Evolutionary conservation across 2,329 filamentous ascomycete species (phyloP), one percentile per base, ranked within the genome.

Genomic region (Tolypocladium album): DNA sequence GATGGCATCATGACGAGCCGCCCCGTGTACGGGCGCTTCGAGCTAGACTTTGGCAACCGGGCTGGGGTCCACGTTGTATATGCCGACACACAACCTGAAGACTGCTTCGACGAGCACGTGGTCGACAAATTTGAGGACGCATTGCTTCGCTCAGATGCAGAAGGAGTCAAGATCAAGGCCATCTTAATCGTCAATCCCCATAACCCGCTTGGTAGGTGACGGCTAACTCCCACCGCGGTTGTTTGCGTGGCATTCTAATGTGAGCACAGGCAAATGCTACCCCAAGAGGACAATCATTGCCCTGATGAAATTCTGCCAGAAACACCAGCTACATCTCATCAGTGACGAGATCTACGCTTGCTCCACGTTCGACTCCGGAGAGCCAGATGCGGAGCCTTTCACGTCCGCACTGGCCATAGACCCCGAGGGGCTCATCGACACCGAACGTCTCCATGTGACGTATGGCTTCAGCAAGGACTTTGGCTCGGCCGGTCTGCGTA

Each of bases 281-380:
- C 69, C 77, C 1, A 68, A 68, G n/a, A 67, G 72, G 7, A 75
- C 74, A 0, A 65, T 83, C 3, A 61, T 77, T 0, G 70, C 69
- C 8, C 68, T 81, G 27, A 76, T 84, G 73, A 64, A 67, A 3
- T 75, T 85, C 58, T 84, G 82, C 63, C 70, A 80, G 58, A 74
- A 72, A 47, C 72, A 82, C 61, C 64, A 68, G 4, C 69, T 85
- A 4, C 82, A 85, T 61, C 70, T 85, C 55, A 75, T 85, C 64
- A 79, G 78, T 62, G 82, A 86, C 66, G 83, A 86, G 65, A 79
- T 86, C 45, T 85, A 85, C 64, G 82, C 78, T 12, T 71, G 79
- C 43, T 81, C 79, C 1, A 73, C 79, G 0, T 84, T 78, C 61
- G 61, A 78, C 67, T 66, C 70, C 38, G 42, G 70, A 63, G 60